Percentiles rank a stretch among this genome's conserved stretches.
Conservation (phyloP, 345 rosid species). For the Salix arbutifolia region DNA sequence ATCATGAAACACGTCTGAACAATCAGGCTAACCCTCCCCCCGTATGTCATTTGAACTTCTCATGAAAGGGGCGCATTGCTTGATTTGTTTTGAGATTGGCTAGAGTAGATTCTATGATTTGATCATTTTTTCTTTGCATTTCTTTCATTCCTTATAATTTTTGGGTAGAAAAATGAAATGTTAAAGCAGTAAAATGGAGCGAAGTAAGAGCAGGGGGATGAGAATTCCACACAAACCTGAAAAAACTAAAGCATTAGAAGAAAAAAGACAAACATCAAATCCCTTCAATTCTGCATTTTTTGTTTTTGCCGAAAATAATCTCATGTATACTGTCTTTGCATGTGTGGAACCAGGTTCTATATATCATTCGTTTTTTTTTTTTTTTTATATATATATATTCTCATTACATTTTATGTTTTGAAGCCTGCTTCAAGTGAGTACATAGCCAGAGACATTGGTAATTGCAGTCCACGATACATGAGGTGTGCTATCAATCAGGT, state of each 20-base stretch:
- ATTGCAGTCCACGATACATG: constrained; percentile 25
- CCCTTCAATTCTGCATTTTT: no score
- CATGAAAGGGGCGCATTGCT: background rate
- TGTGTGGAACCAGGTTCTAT: background rate
- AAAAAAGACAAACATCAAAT: no score
- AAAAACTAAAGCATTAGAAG: no score
- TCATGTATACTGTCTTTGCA: background rate
- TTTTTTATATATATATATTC: background rate
- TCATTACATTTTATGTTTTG: background rate
- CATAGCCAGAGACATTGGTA: constrained; percentile 17
- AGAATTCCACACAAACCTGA: no score
- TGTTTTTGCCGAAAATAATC: no score
- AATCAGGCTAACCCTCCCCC: constrained; percentile 14
- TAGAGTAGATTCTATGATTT: background rate
- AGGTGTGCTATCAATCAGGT: constrained; percentile 27
- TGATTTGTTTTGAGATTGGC: background rate
- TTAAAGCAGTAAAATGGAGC: no score
- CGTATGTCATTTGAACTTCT: background rate
- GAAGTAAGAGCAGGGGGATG: no score
- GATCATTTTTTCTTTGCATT: background rate
- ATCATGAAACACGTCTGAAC: constrained; percentile 15
- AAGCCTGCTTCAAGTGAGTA: constrained; percentile 18
- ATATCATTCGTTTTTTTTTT: background rate
- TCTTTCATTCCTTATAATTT: background rate
- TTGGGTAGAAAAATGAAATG: no score